A percentile compares a stretch with the other conserved stretches of the same genome.
These are phyloP conservation scores for Pittosporum tobira DNA, from an alignment of 129 eudicot species.

Conservation along the genomic window DNA sequence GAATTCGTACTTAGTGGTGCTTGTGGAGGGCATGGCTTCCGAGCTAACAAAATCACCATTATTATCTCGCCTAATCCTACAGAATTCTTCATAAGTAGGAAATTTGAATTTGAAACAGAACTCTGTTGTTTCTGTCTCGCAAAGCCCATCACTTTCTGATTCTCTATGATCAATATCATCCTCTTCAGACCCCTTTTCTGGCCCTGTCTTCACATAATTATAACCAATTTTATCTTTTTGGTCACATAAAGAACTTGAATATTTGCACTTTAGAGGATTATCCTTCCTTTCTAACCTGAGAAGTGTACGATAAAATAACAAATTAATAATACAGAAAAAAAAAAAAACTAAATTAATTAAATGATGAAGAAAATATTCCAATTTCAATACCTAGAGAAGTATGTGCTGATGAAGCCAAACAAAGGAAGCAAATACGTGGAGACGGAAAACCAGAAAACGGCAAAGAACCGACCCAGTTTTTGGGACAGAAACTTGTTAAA, in stretches of 20 bases:
- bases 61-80: not conserved
- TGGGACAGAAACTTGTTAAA: slow-evolving; percentile 24
- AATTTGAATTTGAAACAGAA: slow-evolving; percentile 3
- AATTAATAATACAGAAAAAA: too few relatives aligned
- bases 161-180: not conserved
- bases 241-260: not conserved
- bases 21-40: slow-evolving; percentile 2
- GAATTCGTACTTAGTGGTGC: slow-evolving; percentile 2
- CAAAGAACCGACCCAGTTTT: slow-evolving; percentile 25
- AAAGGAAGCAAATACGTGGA: slow-evolving; percentile 34
- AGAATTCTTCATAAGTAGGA: slow-evolving; percentile 5
- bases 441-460: slow-evolving; percentile 30
- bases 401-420: slow-evolving; percentile 28
- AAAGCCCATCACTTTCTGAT: not conserved
- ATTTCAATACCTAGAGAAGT: slow-evolving; percentile 38
- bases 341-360: too few relatives aligned
- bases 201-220: not conserved
- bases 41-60: slow-evolving; percentile 14
- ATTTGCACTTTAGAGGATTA: not conserved
- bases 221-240: not conserved
- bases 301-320: not conserved
- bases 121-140: not conserved
- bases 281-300: slow-evolving; percentile 3
- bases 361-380: not conserved
- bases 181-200: not conserved